Conservation (phyloP, 805 yeast species). For the Schizosaccharomyces lindneri region DNA sequence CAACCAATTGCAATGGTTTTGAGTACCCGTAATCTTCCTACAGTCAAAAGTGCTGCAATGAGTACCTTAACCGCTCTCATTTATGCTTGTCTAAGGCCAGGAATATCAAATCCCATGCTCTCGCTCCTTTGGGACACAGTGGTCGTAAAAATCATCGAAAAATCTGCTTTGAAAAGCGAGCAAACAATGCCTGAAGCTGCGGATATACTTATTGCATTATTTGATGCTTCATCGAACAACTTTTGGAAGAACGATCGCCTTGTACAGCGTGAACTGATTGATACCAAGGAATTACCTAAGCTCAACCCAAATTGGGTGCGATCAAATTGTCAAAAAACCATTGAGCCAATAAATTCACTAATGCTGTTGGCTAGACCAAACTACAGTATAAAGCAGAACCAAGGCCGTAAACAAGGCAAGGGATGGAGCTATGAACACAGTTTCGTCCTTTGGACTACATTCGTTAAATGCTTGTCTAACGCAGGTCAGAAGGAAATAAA, state of each 20-base stretch:
- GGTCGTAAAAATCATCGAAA: not conserved
- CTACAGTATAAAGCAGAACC: not conserved
- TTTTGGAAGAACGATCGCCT: not conserved
- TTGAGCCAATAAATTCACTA: not conserved
- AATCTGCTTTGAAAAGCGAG: not conserved
- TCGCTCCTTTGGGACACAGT: not conserved
- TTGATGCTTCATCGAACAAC: not conserved
- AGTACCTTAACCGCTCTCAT: not conserved
- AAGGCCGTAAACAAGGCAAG: not conserved
- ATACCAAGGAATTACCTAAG: not conserved
- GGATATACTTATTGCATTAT: not conserved
- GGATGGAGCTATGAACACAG: not conserved
- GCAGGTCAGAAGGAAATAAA: not conserved
- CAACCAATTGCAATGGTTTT: not conserved
- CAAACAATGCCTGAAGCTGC: not conserved
- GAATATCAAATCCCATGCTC: not conserved
- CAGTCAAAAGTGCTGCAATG: conserved; percentile 1
- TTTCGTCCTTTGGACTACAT: not conserved
- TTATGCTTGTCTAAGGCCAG: not conserved
- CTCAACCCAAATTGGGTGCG: conserved; percentile 1
- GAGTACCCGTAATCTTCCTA: not conserved
- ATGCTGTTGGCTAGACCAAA: not conserved
- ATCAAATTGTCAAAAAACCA: not conserved
- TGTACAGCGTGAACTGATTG: not conserved
- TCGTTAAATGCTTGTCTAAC: not conserved